Conservation (phyloP, 2,329 filamentous ascomycete genomes). For the Cytospora piceae region DNA sequence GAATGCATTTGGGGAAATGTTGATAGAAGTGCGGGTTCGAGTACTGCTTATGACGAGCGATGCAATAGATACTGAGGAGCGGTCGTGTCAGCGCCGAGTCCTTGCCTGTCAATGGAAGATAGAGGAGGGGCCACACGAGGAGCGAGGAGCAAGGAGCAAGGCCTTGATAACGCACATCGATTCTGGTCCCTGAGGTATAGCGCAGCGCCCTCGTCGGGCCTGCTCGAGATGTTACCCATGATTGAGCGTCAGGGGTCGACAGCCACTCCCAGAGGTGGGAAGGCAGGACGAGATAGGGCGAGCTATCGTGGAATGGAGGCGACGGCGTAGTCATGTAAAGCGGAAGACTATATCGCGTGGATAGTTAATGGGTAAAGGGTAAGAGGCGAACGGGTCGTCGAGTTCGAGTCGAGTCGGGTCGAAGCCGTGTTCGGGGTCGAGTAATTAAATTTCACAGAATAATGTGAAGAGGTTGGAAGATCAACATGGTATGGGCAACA, state of each 20-base stretch:
- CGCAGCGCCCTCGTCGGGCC: conserved; percentile 77
- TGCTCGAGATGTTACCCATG: conserved; percentile 94
- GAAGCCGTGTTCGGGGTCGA: neutral
- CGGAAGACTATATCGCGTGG: neutral
- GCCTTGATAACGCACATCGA: conserved; percentile 68
- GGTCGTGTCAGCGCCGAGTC: conserved; percentile 32
- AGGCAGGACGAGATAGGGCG: conserved; percentile 24
- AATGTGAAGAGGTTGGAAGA: conserved; percentile 21
- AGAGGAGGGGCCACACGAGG: neutral
- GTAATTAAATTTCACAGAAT: conserved; percentile 12
- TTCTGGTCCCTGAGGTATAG: conserved; percentile 91
- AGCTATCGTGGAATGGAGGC: conserved; percentile 30
- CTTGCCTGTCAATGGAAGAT: neutral
- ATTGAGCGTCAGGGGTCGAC: conserved; percentile 43
- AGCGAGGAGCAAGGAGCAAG: neutral
- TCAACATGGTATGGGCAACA: conserved; percentile 21
- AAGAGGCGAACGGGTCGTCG: conserved; percentile 12
- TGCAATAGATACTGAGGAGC: conserved; percentile 76
- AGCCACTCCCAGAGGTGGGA: conserved; percentile 35
- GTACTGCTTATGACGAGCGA: conserved; percentile 81
- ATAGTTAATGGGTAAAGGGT: conserved; percentile 2
- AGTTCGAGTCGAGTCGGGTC: neutral
- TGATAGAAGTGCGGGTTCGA: conserved; percentile 75
- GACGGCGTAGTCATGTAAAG: conserved; percentile 24
- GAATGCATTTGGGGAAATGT: conserved; percentile 82